These are phyloP conservation scores for Aspergillus taichungensis DNA, from an alignment of 495 filamentous ascomycete genomes.

Conservation along the genomic window DNA sequence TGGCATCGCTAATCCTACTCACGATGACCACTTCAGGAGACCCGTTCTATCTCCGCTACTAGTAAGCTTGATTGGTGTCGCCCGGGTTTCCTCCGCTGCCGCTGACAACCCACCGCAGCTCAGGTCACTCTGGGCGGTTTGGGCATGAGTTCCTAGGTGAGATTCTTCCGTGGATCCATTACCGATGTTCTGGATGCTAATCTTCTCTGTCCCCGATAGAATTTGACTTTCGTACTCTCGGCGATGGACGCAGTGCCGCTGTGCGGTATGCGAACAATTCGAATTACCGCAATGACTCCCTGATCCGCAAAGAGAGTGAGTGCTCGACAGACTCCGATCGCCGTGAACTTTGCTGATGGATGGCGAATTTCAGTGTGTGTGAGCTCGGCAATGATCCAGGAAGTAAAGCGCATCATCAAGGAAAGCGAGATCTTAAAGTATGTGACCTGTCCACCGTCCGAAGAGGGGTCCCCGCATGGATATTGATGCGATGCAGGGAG, in stretches of 20 bases:
- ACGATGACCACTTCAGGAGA: slow-evolving; percentile 54
- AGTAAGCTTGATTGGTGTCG: slow-evolving; percentile 50
- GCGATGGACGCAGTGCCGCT: slow-evolving; percentile 89
- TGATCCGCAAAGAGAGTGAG: slow-evolving; percentile 99
- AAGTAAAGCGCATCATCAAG: slow-evolving; percentile 95
- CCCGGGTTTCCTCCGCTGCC: slow-evolving; percentile 36
- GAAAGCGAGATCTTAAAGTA: slow-evolving; percentile 98
- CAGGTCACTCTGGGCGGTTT: slow-evolving; percentile 94
- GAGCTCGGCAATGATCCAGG: slow-evolving; percentile 80
- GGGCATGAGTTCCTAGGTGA: slow-evolving; percentile 97
- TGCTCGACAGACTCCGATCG: slow-evolving; percentile 8
- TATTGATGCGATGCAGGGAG: slow-evolving; percentile 52
- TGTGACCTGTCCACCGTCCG: neutral
- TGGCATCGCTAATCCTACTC: too few relatives aligned
- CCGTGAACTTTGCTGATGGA: slow-evolving; percentile 14
- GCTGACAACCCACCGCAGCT: slow-evolving; percentile 53
- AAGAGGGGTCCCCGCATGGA: neutral
- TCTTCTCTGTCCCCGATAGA: slow-evolving; percentile 41
- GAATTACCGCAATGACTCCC: slow-evolving; percentile 96
- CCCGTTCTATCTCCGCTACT: slow-evolving; percentile 94
- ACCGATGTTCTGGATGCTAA: slow-evolving; percentile 18
- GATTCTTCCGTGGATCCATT: neutral
- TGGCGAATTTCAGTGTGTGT: slow-evolving; percentile 74
- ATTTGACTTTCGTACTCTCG: slow-evolving; percentile 90
- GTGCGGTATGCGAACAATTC: slow-evolving; percentile 99